Evolutionary conservation across 2,329 filamentous ascomycete species (phyloP).

Genomic region (Cladophialophora bantiana): DNA sequence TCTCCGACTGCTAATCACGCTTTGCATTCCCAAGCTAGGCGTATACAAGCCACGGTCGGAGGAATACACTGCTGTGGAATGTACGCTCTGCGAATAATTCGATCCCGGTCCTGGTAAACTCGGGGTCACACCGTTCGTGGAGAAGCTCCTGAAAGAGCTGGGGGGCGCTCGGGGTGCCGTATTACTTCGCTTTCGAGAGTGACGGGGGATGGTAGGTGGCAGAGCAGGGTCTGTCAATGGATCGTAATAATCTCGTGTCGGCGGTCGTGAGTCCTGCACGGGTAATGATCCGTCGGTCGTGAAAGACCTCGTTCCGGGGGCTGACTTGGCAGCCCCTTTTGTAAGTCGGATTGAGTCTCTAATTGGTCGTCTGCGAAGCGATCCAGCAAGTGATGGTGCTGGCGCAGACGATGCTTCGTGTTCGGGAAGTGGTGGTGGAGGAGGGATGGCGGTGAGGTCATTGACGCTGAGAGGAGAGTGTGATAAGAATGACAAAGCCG

Average conservation of each 20-base stretch:
- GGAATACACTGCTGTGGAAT: constrained; percentile 36
- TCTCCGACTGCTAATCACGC: constrained; percentile 46
- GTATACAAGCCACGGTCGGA: constrained; percentile 38
- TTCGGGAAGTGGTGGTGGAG: constrained; percentile 60
- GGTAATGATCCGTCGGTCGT: constrained; percentile 43
- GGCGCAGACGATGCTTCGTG: constrained; percentile 26
- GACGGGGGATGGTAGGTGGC: constrained; percentile 64
- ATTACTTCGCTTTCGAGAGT: constrained; percentile 87
- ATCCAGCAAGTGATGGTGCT: constrained; percentile 52
- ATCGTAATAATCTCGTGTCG: constrained; percentile 40
- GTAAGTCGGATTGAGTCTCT: constrained; percentile 89
- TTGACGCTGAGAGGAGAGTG: constrained; percentile 84
- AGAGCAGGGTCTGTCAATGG: constrained; percentile 53
- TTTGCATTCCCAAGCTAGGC: constrained; percentile 51
- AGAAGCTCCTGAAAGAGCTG: constrained; percentile 80
- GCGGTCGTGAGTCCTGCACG: constrained; percentile 42
- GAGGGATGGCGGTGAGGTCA: constrained; percentile 69
- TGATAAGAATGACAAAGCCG: constrained; percentile 90
- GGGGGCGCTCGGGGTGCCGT: constrained; percentile 77
- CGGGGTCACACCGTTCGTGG: constrained; percentile 51
- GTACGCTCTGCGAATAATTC: constrained; percentile 37
- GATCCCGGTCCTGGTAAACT: constrained; percentile 35
- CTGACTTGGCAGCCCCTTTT: constrained; percentile 69
- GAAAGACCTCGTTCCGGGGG: constrained; percentile 50
- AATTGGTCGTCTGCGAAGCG: constrained; percentile 66